Evolutionary conservation across 768 basidiomycete genomes (phyloP), one percentile per base, ranked within the genome.

Genomic region (Mycena leptocephala): DNA sequence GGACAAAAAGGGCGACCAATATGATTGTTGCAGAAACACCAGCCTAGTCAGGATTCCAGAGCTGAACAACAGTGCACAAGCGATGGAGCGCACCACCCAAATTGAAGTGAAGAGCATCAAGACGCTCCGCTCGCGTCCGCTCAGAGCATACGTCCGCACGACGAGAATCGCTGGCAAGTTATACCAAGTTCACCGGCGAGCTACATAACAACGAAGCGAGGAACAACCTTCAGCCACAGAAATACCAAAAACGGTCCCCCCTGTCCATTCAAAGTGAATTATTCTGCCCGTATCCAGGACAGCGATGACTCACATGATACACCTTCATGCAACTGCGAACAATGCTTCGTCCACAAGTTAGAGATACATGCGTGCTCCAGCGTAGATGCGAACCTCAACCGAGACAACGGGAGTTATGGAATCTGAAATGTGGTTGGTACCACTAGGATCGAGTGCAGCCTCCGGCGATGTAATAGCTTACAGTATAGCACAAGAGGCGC

Each of bases 401-500:
- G 56, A 22, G 30, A 58, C n/a, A 39, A 26, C 10, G 14, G 59
- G 59, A 16, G 55, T 74, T n/a, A 63, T 58, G 16, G 56, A 59
- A 48, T 74, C 72, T 74, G 62, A 18, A 59, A 48, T 35, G 33
- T n/a, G 28, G 24, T 10, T 14, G 5, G 9, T 3, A 14, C 39
- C 18, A 9, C 5, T 48, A 18, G 22, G 22, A 20, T 30, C 5
- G 35, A 30, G 20, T 18, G 5, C 32, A 58, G 35, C n/a, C 20
- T 18, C 10, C 20, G 35, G 32, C 26, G 37, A 28, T 2, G 59
- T 37, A 6, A 7, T 30, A 58, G 18, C 72, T 28, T 35, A 74
- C 72, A 74, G 33, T 74, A 74, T 13, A 74, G 13, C 24, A 74
- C 63, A 3, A 74, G 30, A 22, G 72, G 72, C 11, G 67, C 72